These are phyloP conservation scores for Nicotiana tabacum DNA, from an alignment of 257 asterid species.

Conservation along the genomic window DNA sequence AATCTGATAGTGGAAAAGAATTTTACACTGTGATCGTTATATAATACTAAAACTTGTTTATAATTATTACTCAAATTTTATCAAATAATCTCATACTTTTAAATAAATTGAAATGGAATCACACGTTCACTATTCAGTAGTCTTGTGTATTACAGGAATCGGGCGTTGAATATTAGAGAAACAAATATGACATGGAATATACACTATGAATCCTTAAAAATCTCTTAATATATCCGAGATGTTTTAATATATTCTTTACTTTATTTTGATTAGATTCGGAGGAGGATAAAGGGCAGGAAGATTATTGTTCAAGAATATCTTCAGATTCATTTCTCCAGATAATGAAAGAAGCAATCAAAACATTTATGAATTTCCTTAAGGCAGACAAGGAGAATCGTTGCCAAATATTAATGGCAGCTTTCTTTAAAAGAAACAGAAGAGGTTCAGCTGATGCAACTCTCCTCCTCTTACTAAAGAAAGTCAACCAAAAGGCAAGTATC, in stretches of 20 bases:
- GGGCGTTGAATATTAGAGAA: neutral
- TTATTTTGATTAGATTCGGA: constrained; percentile 38
- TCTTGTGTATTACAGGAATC: neutral
- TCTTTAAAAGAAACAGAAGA: constrained; percentile 49
- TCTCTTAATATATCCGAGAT: neutral
- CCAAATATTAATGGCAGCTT: constrained; percentile 45
- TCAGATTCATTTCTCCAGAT: constrained; percentile 59
- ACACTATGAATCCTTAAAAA: neutral
- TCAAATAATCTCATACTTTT: neutral
- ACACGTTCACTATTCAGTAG: neutral
- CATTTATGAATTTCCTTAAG: constrained; percentile 80
- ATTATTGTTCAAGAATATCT: constrained; percentile 59
- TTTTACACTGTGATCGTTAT: neutral
- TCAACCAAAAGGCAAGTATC: constrained; percentile 55
- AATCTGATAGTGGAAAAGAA: too few species aligned
- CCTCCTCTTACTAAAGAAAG: constrained; percentile 50
- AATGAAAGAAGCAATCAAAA: constrained; percentile 74
- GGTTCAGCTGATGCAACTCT: constrained; percentile 60
- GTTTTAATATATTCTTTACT: too few species aligned
- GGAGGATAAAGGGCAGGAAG: constrained; percentile 51
- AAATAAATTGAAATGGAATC: too few species aligned
- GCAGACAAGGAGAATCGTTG: constrained; percentile 66
- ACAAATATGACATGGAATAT: neutral
- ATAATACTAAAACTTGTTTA: neutral
- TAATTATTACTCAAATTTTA: neutral